Evolutionary conservation across 176 grass and related monocot species (phyloP).

Genomic region (Aegilops sharonensis): DNA sequence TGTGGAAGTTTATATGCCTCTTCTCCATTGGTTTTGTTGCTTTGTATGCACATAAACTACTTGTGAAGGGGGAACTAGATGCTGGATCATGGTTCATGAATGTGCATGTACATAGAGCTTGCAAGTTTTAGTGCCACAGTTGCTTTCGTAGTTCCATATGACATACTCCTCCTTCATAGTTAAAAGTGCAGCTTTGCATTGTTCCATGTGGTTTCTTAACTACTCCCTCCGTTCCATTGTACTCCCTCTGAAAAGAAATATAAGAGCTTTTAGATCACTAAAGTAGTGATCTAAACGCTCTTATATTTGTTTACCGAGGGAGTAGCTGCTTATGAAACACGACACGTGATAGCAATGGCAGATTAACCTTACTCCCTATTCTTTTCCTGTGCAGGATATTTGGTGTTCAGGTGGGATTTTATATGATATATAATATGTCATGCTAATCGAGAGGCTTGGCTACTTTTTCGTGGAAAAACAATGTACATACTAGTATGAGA

Average conservation of each 20-base stretch:
- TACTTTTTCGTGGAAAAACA: conserved; percentile 9
- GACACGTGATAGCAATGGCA: neutral
- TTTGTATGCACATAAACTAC: neutral
- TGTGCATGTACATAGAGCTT: neutral
- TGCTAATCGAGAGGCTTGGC: conserved; percentile 12
- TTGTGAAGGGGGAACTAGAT: neutral
- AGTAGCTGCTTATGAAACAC: neutral
- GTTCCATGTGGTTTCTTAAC: neutral
- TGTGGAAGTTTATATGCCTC: neutral
- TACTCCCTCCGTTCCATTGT: too few species aligned
- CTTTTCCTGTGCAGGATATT: conserved; percentile 21
- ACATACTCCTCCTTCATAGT: neutral
- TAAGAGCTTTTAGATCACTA: too few species aligned
- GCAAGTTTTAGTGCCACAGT: too few species aligned
- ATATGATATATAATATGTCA: conserved; percentile 20
- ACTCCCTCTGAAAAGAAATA: too few species aligned
- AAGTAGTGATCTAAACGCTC: too few species aligned
- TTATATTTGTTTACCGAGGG: too few species aligned
- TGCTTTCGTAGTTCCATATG: neutral
- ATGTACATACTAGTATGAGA: conserved; percentile 56
- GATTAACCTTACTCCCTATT: conserved; percentile 4
- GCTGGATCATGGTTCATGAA: neutral
- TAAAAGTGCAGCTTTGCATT: neutral
- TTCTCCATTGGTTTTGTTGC: neutral
- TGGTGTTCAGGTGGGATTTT: neutral